phyloP scores from a whole-genome alignment of 2,329 filamentous ascomycete species.

The Coccinonectria pachysandricola region DNA sequence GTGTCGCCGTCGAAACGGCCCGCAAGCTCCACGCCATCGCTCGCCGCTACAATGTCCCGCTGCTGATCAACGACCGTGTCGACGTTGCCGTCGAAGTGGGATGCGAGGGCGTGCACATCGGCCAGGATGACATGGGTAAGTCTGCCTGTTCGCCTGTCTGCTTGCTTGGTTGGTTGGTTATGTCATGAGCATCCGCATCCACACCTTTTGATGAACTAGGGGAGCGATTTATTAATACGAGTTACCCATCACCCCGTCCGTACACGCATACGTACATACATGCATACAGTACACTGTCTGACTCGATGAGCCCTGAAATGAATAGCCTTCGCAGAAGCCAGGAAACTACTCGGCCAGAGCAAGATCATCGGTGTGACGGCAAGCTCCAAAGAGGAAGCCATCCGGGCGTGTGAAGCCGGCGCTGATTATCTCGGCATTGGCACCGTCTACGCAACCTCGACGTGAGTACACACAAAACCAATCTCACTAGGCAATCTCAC shows the following conservation, averaged over 20 bases:
- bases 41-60: slow-evolving; percentile 55
- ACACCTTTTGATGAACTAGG: too few relatives aligned
- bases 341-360: slow-evolving; percentile 59
- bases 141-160: too few relatives aligned
- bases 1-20: slow-evolving; percentile 58
- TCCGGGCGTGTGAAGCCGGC: slow-evolving; percentile 60
- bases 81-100: slow-evolving; percentile 79
- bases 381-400: slow-evolving; percentile 63
- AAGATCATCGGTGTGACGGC: slow-evolving; percentile 86
- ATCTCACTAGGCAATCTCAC: slow-evolving; percentile 1
- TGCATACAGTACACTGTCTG: too few relatives aligned
- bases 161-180: too few relatives aligned
- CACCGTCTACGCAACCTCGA: slow-evolving; percentile 76
- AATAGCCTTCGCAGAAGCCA: slow-evolving; percentile 38
- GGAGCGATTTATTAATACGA: too few relatives aligned
- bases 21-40: slow-evolving; percentile 63
- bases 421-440: slow-evolving; percentile 88
- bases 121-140: slow-evolving; percentile 83
- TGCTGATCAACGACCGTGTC: slow-evolving; percentile 87
- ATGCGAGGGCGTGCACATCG: slow-evolving; percentile 88
- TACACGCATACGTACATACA: too few relatives aligned
- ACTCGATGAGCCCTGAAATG: too few relatives aligned
- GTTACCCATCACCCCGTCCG: too few relatives aligned
- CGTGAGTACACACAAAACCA: slow-evolving; percentile 51
- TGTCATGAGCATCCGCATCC: too few relatives aligned